phyloP scores from a whole-genome alignment of 306 rosid genomes.

The Carpinus fangiana region DNA sequence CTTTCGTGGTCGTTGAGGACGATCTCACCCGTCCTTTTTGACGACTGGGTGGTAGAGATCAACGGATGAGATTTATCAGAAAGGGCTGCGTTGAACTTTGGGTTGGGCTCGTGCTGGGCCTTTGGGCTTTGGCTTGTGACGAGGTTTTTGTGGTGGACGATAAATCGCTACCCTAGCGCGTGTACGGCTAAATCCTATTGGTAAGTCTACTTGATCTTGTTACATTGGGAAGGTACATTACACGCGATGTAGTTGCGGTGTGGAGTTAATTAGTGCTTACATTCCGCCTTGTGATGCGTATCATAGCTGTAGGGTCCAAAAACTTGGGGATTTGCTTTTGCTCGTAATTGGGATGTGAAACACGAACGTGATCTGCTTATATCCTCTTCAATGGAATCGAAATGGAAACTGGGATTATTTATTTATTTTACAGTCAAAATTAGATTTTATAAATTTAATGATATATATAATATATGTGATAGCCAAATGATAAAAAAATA shows the following conservation, averaged over 20 bases:
- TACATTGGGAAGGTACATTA: too few species aligned
- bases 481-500: too few species aligned
- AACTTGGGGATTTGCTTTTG: neutral
- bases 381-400: too few species aligned
- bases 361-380: too few species aligned
- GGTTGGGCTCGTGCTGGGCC: slow-evolving; percentile 8
- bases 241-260: too few species aligned
- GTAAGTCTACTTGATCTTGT: too few species aligned
- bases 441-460: too few species aligned
- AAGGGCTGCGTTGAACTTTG: slow-evolving; percentile 3
- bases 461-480: too few species aligned
- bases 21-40: slow-evolving; percentile 1
- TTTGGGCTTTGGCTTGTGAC: slow-evolving; percentile 14
- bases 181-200: too few species aligned
- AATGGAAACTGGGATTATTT: too few species aligned
- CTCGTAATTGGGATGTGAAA: neutral
- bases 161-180: neutral
- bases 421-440: too few species aligned
- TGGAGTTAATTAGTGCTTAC: neutral
- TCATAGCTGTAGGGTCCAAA: neutral
- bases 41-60: neutral
- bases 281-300: neutral
- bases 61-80: neutral
- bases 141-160: neutral
- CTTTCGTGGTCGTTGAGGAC: neutral